Conservation (phyloP, 306 rosid genomes). For the Casuarina cunninghamiana region DNA sequence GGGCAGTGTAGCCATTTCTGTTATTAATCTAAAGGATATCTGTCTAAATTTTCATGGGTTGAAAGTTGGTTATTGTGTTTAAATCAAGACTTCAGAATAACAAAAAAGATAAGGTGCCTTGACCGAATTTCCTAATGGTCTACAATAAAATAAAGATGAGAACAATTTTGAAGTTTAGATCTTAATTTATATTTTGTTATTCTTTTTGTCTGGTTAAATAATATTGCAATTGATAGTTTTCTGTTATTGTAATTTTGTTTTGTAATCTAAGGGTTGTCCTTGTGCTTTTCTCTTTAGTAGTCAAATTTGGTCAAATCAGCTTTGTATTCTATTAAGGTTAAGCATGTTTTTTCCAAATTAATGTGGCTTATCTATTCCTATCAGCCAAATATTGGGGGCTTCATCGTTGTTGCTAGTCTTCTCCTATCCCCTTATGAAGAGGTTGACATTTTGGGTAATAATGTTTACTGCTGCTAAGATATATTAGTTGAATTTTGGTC, state of each 20-base stretch:
- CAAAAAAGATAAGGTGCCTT: no score
- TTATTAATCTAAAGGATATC: no score
- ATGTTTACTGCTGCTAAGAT: constrained; percentile 16
- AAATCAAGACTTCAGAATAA: no score
- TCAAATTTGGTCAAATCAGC: constrained; percentile 1
- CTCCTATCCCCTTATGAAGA: constrained; percentile 95
- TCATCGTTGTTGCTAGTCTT: constrained; percentile 87
- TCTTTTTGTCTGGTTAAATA: not conserved
- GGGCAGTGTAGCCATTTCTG: no score
- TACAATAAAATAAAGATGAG: not conserved
- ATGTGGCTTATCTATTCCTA: constrained; percentile 23
- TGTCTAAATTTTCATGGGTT: no score
- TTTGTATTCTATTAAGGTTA: constrained; percentile 1
- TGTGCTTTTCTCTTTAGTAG: not conserved
- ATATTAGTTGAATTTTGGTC: not conserved
- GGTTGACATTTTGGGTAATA: constrained; percentile 87
- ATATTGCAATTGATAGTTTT: not conserved
- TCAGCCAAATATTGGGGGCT: constrained; percentile 83
- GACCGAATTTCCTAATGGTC: not conserved
- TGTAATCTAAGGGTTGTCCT: not conserved
- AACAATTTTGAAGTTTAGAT: not conserved
- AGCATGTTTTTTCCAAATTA: constrained; percentile 12
- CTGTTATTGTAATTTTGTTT: not conserved
- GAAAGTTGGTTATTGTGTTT: no score
- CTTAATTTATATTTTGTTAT: not conserved